A percentile compares a stretch with the other conserved stretches of the same genome.
Evolutionary conservation across 2,329 filamentous ascomycete genomes (phyloP).

Genomic region (Thelonectria olida): DNA sequence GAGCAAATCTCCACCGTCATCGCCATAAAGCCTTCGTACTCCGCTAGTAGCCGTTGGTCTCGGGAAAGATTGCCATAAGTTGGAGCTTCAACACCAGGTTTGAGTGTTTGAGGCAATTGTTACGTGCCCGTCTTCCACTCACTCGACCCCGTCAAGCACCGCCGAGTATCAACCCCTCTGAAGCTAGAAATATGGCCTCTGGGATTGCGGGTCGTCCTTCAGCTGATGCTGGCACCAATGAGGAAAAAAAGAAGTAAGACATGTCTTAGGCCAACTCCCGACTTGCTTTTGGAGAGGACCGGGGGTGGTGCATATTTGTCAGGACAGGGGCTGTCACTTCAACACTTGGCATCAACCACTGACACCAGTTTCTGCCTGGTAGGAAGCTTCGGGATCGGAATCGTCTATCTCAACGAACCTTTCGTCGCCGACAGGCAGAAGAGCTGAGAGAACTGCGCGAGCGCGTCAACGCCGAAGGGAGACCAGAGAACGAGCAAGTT

Average conservation of each 20-base stretch:
- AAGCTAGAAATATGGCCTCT: background rate
- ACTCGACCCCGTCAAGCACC: background rate
- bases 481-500: constrained; percentile 35
- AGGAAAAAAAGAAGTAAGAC: constrained; percentile 22
- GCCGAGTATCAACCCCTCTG: background rate
- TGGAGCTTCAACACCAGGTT: too few relatives aligned
- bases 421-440: constrained; percentile 43
- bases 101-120: background rate
- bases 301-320: too few relatives aligned
- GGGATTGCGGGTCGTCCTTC: background rate
- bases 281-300: too few relatives aligned
- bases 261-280: background rate
- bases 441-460: constrained; percentile 38
- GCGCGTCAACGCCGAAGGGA: constrained; percentile 33
- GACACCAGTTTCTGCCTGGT: too few relatives aligned
- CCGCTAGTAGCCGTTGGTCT: background rate
- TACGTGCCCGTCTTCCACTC: background rate
- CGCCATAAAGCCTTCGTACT: background rate
- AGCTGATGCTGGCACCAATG: background rate
- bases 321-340: too few relatives aligned
- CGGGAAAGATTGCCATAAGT: too few relatives aligned
- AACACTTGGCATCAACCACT: background rate
- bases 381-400: constrained; percentile 47
- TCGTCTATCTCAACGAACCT: constrained; percentile 44
- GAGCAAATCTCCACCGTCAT: background rate